Evolutionary conservation across 2,329 filamentous ascomycete genomes (phyloP).

Genomic region (Talaromyces atroroseus): DNA sequence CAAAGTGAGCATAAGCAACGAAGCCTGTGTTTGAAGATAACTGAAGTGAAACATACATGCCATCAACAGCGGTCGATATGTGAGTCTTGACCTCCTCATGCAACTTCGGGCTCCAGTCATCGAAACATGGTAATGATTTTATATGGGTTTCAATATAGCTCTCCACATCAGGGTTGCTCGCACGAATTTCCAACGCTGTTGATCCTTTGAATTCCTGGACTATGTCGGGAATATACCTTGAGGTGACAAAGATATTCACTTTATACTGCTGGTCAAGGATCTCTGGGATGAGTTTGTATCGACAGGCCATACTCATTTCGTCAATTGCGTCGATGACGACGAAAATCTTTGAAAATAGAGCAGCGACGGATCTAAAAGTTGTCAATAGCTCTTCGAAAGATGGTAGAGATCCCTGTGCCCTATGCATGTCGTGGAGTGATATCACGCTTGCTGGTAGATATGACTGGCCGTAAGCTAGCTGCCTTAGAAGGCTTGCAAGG

Average conservation of each 20-base stretch:
- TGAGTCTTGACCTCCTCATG: neutral
- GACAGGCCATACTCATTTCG: constrained; percentile 20
- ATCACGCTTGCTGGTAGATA: neutral
- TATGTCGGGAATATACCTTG: constrained; percentile 25
- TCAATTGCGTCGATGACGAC: constrained; percentile 31
- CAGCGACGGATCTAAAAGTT: neutral
- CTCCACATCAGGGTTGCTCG: constrained; percentile 27
- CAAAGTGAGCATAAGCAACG: neutral
- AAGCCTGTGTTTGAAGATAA: neutral
- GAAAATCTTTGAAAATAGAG: constrained; percentile 19
- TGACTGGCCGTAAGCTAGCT: neutral
- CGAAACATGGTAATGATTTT: constrained; percentile 15
- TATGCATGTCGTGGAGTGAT: neutral
- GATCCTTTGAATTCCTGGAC: constrained; percentile 16
- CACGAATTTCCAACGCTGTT: constrained; percentile 27
- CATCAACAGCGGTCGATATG: neutral
- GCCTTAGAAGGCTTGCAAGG: neutral
- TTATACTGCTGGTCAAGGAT: constrained; percentile 4
- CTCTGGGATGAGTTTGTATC: constrained; percentile 17
- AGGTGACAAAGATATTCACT: constrained; percentile 29
- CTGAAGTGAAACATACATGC: neutral
- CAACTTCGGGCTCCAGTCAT: constrained; percentile 5
- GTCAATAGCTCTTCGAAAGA: neutral
- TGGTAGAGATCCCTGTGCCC: neutral
- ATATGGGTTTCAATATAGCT: constrained; percentile 26